Evolutionary conservation across 257 asterid species (phyloP).

Genomic region (Asclepias syriaca): DNA sequence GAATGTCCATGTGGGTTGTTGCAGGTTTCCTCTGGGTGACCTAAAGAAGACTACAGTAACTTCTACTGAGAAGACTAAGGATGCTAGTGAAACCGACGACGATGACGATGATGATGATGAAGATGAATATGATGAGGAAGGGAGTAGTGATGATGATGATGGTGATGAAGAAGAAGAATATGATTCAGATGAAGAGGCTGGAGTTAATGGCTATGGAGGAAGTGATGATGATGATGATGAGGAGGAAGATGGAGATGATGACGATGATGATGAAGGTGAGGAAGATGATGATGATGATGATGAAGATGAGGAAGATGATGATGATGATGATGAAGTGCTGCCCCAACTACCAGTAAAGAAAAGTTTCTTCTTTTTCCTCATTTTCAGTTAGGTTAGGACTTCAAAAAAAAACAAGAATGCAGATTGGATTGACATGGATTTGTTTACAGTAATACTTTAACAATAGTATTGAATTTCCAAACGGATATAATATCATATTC

Average conservation of each 20-base stretch:
- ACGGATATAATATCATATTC: neutral
- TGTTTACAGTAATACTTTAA: neutral
- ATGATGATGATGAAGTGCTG: slow-evolving; percentile 11
- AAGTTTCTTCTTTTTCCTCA: neutral
- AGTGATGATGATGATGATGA: slow-evolving; percentile 13
- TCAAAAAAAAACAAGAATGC: neutral
- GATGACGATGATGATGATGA: slow-evolving; percentile 10
- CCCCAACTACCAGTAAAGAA: slow-evolving; percentile 18
- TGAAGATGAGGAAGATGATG: slow-evolving; percentile 11
- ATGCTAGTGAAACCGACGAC: slow-evolving; percentile 20
- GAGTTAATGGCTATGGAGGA: slow-evolving; percentile 16
- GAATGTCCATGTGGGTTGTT: slow-evolving; percentile 6
- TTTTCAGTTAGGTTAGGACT: neutral
- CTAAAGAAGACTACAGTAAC: neutral
- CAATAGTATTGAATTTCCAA: neutral
- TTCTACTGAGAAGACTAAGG: slow-evolving; percentile 13
- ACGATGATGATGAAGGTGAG: slow-evolving; percentile 1
- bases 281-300: slow-evolving; percentile 18
- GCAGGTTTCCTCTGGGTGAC: slow-evolving; percentile 22
- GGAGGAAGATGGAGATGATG: neutral
- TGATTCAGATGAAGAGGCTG: slow-evolving; percentile 17
- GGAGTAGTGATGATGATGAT: slow-evolving; percentile 12
- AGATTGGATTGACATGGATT: neutral
- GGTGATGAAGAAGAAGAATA: slow-evolving; percentile 20
- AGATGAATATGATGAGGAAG: neutral